Evolutionary conservation across 352 stramenopile genomes (phyloP).

Genomic region (Pythium aristosporum): DNA sequence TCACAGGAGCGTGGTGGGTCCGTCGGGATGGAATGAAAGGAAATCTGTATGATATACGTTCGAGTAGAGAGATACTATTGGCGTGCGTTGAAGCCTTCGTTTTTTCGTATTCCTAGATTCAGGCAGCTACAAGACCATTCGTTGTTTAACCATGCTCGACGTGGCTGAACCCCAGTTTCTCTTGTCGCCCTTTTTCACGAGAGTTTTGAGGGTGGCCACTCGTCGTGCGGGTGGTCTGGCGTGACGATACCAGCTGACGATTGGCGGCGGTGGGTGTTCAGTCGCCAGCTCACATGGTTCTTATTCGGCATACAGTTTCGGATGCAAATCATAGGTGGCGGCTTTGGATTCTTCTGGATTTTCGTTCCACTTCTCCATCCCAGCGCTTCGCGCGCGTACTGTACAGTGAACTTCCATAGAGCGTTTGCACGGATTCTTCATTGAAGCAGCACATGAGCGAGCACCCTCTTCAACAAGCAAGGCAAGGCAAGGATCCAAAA

Average conservation of each 20-base stretch:
- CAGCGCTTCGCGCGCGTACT: too few relatives aligned
- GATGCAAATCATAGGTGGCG: not conserved
- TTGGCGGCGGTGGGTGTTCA: not conserved
- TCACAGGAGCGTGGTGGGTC: not conserved
- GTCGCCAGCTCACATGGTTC: not conserved
- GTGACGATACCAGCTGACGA: not conserved
- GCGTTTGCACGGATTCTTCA: too few relatives aligned
- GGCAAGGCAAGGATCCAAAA: not conserved
- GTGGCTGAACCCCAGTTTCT: not conserved
- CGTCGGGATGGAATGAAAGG: not conserved
- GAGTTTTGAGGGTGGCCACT: too few relatives aligned
- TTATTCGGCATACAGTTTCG: not conserved
- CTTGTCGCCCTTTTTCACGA: not conserved
- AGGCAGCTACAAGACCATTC: not conserved
- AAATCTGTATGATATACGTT: constrained; percentile 18
- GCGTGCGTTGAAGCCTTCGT: not conserved
- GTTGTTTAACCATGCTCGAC: not conserved
- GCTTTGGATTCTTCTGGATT: not conserved
- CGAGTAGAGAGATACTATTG: not conserved
- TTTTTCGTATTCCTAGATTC: not conserved
- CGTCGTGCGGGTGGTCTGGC: not conserved
- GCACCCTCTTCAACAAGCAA: too few relatives aligned
- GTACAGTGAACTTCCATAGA: too few relatives aligned
- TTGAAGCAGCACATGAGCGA: too few relatives aligned
- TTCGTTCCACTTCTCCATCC: too few relatives aligned